These are phyloP conservation scores for Chlamydomonas eustigma DNA, from an alignment of 139 green algal species.

Conservation along the genomic window DNA sequence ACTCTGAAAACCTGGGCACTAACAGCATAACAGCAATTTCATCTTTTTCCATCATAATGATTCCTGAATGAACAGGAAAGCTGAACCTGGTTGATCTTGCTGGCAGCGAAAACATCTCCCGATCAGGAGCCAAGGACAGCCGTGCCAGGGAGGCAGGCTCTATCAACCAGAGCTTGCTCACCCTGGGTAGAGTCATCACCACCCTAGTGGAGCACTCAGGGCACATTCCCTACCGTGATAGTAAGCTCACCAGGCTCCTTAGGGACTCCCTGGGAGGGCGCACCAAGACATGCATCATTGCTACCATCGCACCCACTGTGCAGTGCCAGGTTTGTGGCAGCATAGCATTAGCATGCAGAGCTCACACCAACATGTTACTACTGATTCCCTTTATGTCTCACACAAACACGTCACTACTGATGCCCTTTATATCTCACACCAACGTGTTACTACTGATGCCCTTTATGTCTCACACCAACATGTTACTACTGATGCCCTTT, in stretches of 20 bases:
- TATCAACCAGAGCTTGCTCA: constrained; percentile 97
- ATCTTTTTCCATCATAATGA: too few relatives aligned
- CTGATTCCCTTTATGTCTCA: too few relatives aligned
- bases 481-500: too few relatives aligned
- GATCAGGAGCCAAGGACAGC: constrained; percentile 80
- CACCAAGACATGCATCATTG: constrained; percentile 96
- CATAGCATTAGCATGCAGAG: too few relatives aligned
- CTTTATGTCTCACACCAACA: too few relatives aligned
- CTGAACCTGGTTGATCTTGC: constrained; percentile 98
- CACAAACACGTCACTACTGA: too few relatives aligned
- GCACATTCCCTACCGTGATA: constrained; percentile 76
- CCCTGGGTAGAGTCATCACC: constrained; percentile 96
- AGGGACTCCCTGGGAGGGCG: constrained; percentile 87
- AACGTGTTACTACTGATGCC: too few relatives aligned
- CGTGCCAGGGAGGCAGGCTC: constrained; percentile 82
- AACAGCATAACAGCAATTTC: too few relatives aligned
- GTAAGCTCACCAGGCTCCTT: constrained; percentile 96
- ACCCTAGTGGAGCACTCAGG: constrained; percentile 17
- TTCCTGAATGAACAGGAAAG: too few relatives aligned
- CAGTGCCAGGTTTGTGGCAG: constrained; percentile 80
- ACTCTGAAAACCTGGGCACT: too few relatives aligned
- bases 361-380: too few relatives aligned
- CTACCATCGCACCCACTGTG: constrained; percentile 91
- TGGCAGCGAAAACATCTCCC: constrained; percentile 91
- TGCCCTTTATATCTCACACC: too few relatives aligned